Conservation (phyloP, 176 grass and related monocot species). For the Dendrocalamus sinicus region DNA sequence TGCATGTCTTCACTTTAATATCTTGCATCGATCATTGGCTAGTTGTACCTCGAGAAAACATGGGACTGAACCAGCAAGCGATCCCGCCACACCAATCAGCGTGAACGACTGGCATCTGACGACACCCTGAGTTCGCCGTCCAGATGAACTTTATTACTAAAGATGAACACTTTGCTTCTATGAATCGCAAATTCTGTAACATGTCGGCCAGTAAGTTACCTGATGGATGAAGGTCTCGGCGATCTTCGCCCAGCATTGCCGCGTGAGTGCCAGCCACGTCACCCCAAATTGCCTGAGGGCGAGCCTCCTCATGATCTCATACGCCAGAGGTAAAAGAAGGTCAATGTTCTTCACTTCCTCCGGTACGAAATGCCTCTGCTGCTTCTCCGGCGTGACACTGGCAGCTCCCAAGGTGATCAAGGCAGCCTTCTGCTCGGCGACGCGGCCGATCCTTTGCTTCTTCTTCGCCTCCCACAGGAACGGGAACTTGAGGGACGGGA, state of each 20-base stretch:
- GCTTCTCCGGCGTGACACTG: slow-evolving; percentile 24
- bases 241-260: slow-evolving; percentile 43
- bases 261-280: neutral
- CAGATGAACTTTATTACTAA: slow-evolving; percentile 1
- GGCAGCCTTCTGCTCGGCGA: slow-evolving; percentile 30
- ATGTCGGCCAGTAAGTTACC: slow-evolving; percentile 36
- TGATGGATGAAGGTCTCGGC: slow-evolving; percentile 56
- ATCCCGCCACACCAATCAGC: slow-evolving; percentile 76
- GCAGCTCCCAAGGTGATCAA: slow-evolving; percentile 35
- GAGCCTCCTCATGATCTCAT: slow-evolving; percentile 51
- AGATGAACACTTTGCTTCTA: neutral
- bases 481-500: slow-evolving; percentile 52
- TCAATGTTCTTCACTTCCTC: neutral
- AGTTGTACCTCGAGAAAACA: slow-evolving; percentile 80
- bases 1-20: neutral
- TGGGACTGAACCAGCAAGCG: slow-evolving; percentile 77
- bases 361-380: neutral
- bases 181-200: neutral
- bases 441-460: neutral
- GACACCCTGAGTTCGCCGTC: slow-evolving; percentile 48
- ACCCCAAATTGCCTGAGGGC: slow-evolving; percentile 32
- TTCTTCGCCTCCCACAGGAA: slow-evolving; percentile 3
- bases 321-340: slow-evolving; percentile 46
- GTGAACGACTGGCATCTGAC: slow-evolving; percentile 69
- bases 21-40: neutral